Evolutionary conservation across 257 asterid genomes (phyloP).

Genomic region (Solanum acaule): DNA sequence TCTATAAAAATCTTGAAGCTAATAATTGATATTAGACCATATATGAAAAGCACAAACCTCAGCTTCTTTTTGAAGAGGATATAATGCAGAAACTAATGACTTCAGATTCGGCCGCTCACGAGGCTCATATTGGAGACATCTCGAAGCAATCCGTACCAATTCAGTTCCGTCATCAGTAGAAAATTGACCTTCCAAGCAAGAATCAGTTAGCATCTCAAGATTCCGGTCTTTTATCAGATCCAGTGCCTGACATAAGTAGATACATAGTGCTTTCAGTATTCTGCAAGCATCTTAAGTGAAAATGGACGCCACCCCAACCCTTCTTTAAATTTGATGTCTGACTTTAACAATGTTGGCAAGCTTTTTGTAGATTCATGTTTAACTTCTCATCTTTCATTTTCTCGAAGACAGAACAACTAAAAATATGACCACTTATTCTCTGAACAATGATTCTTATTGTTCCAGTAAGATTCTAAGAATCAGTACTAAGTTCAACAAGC

Average conservation of each 20-base stretch:
- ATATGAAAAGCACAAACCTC: constrained; percentile 38
- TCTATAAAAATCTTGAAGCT: neutral
- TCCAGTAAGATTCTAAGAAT: neutral
- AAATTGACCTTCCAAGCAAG: constrained; percentile 87
- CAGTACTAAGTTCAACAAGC: neutral
- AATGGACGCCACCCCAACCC: neutral
- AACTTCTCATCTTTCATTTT: neutral
- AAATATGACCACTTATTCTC: neutral
- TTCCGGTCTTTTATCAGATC: constrained; percentile 41
- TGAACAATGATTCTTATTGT: neutral
- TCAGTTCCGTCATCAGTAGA: constrained; percentile 78
- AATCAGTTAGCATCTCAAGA: constrained; percentile 42
- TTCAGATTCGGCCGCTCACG: constrained; percentile 82
- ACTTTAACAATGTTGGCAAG: neutral
- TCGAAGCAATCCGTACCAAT: constrained; percentile 78
- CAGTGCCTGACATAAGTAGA: constrained; percentile 27
- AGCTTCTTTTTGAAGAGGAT: constrained; percentile 72
- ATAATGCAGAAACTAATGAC: constrained; percentile 49
- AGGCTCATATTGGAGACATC: constrained; percentile 92
- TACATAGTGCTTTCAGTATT: neutral
- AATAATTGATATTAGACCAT: neutral
- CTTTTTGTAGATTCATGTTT: neutral
- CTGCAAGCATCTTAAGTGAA: neutral
- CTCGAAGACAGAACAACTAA: neutral
- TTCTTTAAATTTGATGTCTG: neutral